A percentile compares a stretch with the other conserved stretches of the same genome.
phyloP scores from a whole-genome alignment of 2,329 filamentous ascomycete species.

The Monosporascus sp. region DNA sequence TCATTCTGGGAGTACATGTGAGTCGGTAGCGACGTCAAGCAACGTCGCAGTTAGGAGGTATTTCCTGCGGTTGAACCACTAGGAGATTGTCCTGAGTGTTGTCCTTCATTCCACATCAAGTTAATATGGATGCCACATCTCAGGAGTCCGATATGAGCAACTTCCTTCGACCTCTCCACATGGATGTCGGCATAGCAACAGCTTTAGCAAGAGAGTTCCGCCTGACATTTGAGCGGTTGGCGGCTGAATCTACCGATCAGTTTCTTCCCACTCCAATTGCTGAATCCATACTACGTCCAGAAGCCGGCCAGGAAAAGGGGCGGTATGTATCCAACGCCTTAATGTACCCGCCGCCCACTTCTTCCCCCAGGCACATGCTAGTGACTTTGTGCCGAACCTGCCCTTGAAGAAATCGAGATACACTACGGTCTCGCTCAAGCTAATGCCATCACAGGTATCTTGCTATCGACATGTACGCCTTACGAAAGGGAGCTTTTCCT shows the following conservation, averaged over 20 bases:
- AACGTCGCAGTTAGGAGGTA: not conserved
- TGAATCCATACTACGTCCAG: constrained; percentile 49
- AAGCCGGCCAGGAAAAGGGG: constrained; percentile 35
- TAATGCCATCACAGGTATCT: constrained; percentile 40
- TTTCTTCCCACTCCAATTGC: constrained; percentile 58
- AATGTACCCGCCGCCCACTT: not conserved
- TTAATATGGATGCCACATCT: constrained; percentile 1
- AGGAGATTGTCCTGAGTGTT: not conserved
- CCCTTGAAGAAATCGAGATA: not conserved
- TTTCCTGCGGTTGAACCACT: not conserved
- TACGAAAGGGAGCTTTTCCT: not conserved
- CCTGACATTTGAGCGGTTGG: constrained; percentile 42
- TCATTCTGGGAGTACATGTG: too few relatives aligned
- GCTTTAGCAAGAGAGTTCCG: constrained; percentile 43
- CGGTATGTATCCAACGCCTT: constrained; percentile 35
- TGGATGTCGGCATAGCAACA: constrained; percentile 41
- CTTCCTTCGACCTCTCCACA: constrained; percentile 46
- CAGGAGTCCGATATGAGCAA: constrained; percentile 26
- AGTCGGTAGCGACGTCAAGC: too few relatives aligned
- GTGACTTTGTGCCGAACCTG: not conserved
- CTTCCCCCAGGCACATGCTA: not conserved
- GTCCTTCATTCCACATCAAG: not conserved
- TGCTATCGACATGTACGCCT: constrained; percentile 60
- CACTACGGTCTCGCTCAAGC: constrained; percentile 9
- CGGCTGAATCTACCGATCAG: constrained; percentile 47